Evolutionary conservation across 805 yeast genomes (phyloP).

Genomic region (Zygotorulaspora danielsina): DNA sequence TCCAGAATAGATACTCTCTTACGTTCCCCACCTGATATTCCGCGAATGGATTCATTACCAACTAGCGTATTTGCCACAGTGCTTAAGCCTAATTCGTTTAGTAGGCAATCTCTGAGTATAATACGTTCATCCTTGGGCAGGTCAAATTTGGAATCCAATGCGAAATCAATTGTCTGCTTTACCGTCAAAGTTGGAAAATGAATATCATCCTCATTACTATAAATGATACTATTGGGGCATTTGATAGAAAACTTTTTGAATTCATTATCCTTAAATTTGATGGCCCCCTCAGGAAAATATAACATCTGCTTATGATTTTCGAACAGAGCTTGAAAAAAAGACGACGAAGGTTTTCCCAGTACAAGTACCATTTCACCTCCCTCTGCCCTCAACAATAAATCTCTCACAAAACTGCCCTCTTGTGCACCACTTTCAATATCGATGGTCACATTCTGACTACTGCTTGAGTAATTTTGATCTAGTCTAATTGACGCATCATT

Average conservation of each 20-base stretch:
- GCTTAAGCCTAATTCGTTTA: constrained; percentile 40
- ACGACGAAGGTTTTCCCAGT: constrained; percentile 28
- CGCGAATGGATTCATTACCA: constrained; percentile 60
- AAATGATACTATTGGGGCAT: constrained; percentile 30
- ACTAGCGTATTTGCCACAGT: constrained; percentile 57
- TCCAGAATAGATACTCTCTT: constrained; percentile 64
- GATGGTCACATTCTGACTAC: background rate
- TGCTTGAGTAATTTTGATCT: constrained; percentile 1
- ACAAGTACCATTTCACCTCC: constrained; percentile 30
- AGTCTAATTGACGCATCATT: constrained; percentile 21
- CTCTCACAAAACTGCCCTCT: constrained; percentile 4
- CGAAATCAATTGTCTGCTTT: constrained; percentile 53
- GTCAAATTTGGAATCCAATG: constrained; percentile 44
- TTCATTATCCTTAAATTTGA: constrained; percentile 25
- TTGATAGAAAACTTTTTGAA: constrained; percentile 18
- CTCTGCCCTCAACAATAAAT: constrained; percentile 24
- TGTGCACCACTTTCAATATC: constrained; percentile 3
- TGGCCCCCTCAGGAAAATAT: constrained; percentile 23
- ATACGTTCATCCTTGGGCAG: constrained; percentile 27
- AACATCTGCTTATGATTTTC: constrained; percentile 19
- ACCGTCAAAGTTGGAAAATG: constrained; percentile 56
- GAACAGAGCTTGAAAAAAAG: constrained; percentile 24
- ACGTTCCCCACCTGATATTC: constrained; percentile 67
- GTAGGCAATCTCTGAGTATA: constrained; percentile 25
- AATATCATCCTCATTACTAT: constrained; percentile 51